Base-by-base conservation (phyloP, 805 yeast genomes). In the Pichia exigua region DNA sequence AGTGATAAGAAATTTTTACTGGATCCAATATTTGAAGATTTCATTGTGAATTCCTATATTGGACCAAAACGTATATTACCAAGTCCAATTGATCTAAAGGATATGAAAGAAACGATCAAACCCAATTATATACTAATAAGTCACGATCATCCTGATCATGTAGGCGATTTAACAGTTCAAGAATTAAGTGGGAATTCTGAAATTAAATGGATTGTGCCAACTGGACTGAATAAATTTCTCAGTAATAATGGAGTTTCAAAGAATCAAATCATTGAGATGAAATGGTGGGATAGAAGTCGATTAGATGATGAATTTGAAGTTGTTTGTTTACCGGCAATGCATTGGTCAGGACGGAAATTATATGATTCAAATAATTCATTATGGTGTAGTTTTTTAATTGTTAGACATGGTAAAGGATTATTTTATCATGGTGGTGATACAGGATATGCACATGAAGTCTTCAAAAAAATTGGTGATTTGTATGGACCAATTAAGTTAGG, bases 391-490 rank as follows among this genome's bases (percentile, higher is more conserved):
- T 92, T 84, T 61, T 61, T 92, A 57, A 64, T 92, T 11, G 71
- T 81, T 48, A 77, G 81, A 52, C 78, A 87, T 56, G 83, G 82
- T 0, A 73, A 79, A 57, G 87, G 96, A 0, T 62, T 90, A 0
- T 70, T 91, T 44, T 92, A 82, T 72, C 98, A 92, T 66, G 95
- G 92, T 18, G 98, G 98, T 12, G 98, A 92, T 62, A 88, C 97
- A 0, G 98, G 98, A 0, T 92, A 87, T 64, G 81, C 83, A n/a
- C 61, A 75, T 35, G 95, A 81, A 30, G 67, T 92, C 46, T 91
- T 87, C 66, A 69, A 73, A 15, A 72, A 79, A n/a, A 84, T 92
- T 27, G 79, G 83, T 2, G 66, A 74, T 40, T 77, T 73, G 28
- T 84, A 75, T 62, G 95, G 95, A 0, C 81, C 82, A 1, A 76